Evolutionary conservation across 345 rosid genomes (phyloP).

Genomic region (Raphanus raphanistrum): DNA sequence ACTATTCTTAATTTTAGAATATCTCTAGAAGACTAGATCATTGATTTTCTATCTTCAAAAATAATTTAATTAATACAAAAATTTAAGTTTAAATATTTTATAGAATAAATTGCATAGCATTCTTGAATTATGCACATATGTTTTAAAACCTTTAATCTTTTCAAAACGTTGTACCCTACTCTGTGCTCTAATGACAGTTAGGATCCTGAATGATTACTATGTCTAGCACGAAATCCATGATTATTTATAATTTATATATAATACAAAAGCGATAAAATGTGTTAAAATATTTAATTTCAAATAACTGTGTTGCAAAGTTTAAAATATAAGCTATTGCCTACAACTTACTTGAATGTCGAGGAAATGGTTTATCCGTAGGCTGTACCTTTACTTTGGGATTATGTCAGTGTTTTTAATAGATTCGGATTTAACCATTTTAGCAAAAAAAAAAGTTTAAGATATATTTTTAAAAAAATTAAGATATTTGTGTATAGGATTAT

Average conservation of each 20-base stretch:
- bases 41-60: neutral
- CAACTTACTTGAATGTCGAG: too few species aligned
- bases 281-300: neutral
- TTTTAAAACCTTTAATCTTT: neutral
- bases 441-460: too few species aligned
- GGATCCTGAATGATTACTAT: neutral
- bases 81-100: neutral
- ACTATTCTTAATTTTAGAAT: neutral
- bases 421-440: too few species aligned
- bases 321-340: too few species aligned
- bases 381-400: too few species aligned
- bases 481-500: neutral
- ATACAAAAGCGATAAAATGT: neutral
- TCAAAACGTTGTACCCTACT: neutral
- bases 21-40: neutral
- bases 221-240: neutral
- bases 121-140: neutral
- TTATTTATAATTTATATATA: neutral
- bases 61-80: neutral
- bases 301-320: neutral
- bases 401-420: too few species aligned
- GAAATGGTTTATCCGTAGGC: too few species aligned
- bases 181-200: neutral
- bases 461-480: too few species aligned
- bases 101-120: neutral